phyloP scores from a whole-genome alignment of 2,329 filamentous ascomycete species.

The Aspergillus udagawae region DNA sequence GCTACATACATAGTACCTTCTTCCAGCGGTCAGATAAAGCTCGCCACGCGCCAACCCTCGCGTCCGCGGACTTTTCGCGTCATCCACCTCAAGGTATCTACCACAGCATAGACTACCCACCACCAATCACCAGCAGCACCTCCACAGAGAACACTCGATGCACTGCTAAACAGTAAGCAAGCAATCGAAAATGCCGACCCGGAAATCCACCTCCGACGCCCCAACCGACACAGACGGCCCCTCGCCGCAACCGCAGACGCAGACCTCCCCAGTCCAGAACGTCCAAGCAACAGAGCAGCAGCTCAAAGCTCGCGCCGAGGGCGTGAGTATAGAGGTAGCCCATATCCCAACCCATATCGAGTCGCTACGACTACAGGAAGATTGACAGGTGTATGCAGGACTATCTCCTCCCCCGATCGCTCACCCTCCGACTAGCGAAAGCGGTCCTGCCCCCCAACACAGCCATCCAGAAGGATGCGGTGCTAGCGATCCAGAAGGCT shows the following conservation, averaged over 20 bases:
- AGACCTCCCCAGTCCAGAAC: conserved; percentile 16
- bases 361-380: no score
- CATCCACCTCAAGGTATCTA: background rate
- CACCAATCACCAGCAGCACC: background rate
- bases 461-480: conserved; percentile 61
- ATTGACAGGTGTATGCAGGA: conserved; percentile 42
- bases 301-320: conserved; percentile 35
- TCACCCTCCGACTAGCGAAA: conserved; percentile 60
- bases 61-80: background rate
- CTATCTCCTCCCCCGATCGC: conserved; percentile 59
- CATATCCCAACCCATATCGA: no score
- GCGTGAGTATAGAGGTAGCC: conserved; percentile 39
- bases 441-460: conserved; percentile 62
- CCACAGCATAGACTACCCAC: background rate
- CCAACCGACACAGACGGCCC: conserved; percentile 18
- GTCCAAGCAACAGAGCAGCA: conserved; percentile 37
- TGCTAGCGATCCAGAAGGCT: conserved; percentile 61
- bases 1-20: no score
- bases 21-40: background rate
- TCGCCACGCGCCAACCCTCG: background rate
- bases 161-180: background rate
- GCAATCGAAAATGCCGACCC: conserved; percentile 26
- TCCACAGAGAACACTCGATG: background rate
- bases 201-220: conserved; percentile 31
- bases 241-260: conserved; percentile 12